phyloP scores from a whole-genome alignment of 169 alveolate species.

The Eimeria mitis region DNA sequence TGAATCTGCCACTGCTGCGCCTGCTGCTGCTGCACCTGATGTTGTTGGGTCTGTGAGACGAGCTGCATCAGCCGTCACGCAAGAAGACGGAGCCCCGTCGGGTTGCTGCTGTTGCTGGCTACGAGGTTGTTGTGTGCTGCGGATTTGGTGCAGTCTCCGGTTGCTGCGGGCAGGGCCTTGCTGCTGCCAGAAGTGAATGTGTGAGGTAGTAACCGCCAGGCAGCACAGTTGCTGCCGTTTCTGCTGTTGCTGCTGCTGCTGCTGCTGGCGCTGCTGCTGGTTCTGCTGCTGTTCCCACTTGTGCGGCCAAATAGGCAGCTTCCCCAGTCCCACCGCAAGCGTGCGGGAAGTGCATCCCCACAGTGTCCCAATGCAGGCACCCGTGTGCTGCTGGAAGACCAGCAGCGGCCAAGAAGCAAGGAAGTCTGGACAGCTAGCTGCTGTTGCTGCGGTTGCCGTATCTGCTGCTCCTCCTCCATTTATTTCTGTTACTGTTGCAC shows the following conservation, averaged over 20 bases:
- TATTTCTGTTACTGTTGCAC: conserved; percentile 2
- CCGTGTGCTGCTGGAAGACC: conserved; percentile 33
- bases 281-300: too few relatives aligned
- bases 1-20: too few relatives aligned
- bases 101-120: neutral
- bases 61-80: conserved; percentile 77
- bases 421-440: neutral
- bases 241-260: neutral
- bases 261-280: too few relatives aligned
- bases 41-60: conserved; percentile 86
- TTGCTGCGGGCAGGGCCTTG: conserved; percentile 17
- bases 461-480: neutral
- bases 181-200: conserved; percentile 34
- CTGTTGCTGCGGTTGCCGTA: conserved; percentile 8
- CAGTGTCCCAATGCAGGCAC: conserved; percentile 18
- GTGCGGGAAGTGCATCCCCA: conserved; percentile 44
- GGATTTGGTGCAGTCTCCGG: neutral
- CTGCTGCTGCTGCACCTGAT: conserved; percentile 85
- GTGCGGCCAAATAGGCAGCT: neutral
- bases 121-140: neutral
- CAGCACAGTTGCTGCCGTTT: conserved; percentile 20
- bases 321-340: conserved; percentile 52
- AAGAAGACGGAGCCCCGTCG: neutral
- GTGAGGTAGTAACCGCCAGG: conserved; percentile 23
- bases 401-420: conserved; percentile 37